Evolutionary conservation across 2,329 filamentous ascomycete species (phyloP).

Genomic region (Anthostomella pinea): DNA sequence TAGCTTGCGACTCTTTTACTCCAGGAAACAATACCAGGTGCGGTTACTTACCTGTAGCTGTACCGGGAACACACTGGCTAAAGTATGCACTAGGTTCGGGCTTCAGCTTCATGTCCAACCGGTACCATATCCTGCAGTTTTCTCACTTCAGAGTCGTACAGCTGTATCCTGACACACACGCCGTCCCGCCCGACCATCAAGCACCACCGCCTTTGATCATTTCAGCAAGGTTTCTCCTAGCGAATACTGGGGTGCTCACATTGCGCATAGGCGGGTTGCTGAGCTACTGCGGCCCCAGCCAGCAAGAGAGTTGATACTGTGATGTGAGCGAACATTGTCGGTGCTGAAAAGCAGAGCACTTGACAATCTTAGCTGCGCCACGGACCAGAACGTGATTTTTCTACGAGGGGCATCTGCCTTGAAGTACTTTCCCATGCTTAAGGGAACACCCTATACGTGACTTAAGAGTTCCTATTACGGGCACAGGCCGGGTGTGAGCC

Average conservation of each 20-base stretch:
- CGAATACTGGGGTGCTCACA: slow-evolving; percentile 5
- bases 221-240: neutral
- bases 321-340: slow-evolving; percentile 9
- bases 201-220: slow-evolving; percentile 15
- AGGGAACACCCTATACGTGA: no score
- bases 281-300: slow-evolving; percentile 9
- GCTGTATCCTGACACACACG: slow-evolving; percentile 16
- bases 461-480: no score
- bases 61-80: slow-evolving; percentile 17
- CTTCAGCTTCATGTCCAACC: slow-evolving; percentile 5
- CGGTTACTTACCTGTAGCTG: slow-evolving; percentile 12
- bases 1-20: neutral
- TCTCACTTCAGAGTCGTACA: slow-evolving; percentile 13
- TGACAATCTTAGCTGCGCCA: no score
- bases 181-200: slow-evolving; percentile 7
- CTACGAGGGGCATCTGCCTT: no score
- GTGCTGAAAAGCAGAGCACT: no score
- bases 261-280: slow-evolving; percentile 15
- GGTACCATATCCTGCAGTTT: no score
- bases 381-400: no score
- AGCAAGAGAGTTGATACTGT: slow-evolving; percentile 5
- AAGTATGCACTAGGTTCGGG: slow-evolving; percentile 14
- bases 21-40: neutral
- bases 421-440: no score
- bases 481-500: no score